Evolutionary conservation across 192 early-diverging fungal genomes (phyloP).

Genomic region (Phycomyces nitens): DNA sequence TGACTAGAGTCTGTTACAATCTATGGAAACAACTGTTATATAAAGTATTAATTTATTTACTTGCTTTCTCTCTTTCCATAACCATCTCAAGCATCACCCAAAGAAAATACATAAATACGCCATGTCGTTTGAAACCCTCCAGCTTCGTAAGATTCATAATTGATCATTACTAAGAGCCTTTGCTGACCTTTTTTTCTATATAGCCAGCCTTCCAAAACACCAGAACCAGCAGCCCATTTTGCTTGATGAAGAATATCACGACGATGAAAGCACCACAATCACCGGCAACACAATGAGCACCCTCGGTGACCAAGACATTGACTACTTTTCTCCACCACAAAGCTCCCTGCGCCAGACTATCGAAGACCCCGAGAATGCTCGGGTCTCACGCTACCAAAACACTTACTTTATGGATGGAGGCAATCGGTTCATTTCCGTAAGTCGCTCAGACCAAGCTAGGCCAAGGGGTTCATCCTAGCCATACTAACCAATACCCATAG

Average conservation of each 20-base stretch:
- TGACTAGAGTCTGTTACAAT: background rate
- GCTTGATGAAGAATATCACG: background rate
- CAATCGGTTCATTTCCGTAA: conserved; percentile 39
- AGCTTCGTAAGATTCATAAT: too few species aligned
- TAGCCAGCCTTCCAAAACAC: background rate
- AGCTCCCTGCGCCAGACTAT: conserved; percentile 10
- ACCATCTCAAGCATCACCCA: too few species aligned
- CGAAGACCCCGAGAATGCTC: conserved; percentile 13
- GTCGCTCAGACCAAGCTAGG: background rate
- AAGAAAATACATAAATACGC: too few species aligned
- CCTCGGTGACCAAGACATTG: background rate
- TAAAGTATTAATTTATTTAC: too few species aligned
- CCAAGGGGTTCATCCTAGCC: background rate
- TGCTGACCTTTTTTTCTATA: too few species aligned
- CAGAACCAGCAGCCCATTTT: background rate
- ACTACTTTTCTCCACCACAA: background rate
- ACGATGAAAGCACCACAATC: conserved; percentile 15
- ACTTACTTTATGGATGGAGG: conserved; percentile 39
- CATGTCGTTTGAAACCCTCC: background rate
- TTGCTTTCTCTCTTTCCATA: too few species aligned
- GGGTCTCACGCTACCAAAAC: conserved; percentile 28
- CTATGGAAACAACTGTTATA: too few species aligned
- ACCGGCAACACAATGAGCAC: conserved; percentile 15
- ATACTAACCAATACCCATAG: too few species aligned
- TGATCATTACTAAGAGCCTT: too few species aligned